A percentile compares a stretch with the other conserved stretches of the same genome.
phyloP scores from a whole-genome alignment of 75 land plant genomes.

The Pinus albicaulis region DNA sequence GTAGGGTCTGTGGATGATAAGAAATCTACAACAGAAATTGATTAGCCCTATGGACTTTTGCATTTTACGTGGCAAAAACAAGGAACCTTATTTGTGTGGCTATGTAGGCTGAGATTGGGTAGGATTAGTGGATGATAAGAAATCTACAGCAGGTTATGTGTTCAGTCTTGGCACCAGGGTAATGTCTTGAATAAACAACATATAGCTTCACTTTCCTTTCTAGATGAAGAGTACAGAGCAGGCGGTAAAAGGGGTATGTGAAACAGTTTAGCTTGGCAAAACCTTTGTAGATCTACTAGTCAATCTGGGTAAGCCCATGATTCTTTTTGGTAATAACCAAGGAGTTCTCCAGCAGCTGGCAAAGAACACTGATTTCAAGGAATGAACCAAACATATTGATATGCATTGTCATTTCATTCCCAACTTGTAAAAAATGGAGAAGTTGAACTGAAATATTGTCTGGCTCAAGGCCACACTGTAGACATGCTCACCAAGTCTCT shows the following conservation, averaged over 20 bases:
- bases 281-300: not conserved
- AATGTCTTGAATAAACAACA: not conserved
- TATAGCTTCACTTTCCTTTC: not conserved
- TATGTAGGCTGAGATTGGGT: not conserved
- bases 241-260: not conserved
- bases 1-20: not conserved
- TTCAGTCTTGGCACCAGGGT: not conserved
- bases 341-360: not conserved
- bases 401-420: too few relatives aligned
- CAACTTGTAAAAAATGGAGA: too few relatives aligned
- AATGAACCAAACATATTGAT: too few relatives aligned
- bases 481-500: too few relatives aligned
- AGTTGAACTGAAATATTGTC: too few relatives aligned
- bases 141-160: not conserved
- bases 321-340: not conserved
- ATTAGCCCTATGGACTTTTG: too few relatives aligned
- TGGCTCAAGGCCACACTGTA: too few relatives aligned
- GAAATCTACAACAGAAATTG: not conserved
- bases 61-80: not conserved
- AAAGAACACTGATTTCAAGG: too few relatives aligned
- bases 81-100: not conserved
- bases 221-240: not conserved
- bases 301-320: not conserved
- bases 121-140: not conserved
- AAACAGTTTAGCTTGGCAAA: not conserved